Conservation (phyloP, 768 basidiomycete species). For the Asterophora parasitica region DNA sequence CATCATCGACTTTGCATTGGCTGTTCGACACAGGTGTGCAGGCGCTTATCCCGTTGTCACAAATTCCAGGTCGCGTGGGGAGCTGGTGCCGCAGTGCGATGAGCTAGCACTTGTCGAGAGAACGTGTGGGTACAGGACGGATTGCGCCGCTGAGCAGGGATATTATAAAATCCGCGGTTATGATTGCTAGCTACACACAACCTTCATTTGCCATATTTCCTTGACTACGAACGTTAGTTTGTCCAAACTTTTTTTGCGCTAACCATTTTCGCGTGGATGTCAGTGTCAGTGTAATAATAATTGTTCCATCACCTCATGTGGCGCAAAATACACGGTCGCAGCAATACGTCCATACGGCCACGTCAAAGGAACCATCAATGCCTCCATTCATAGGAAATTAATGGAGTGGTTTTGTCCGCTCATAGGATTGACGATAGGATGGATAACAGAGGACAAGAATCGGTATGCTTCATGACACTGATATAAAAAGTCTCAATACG, state of each 20-base stretch:
- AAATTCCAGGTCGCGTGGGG: neutral
- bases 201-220: no score
- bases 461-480: neutral
- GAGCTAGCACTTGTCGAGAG: constrained; percentile 21
- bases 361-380: no score
- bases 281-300: no score
- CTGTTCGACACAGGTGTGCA: constrained; percentile 26
- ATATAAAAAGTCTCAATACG: neutral
- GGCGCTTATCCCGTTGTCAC: constrained; percentile 4
- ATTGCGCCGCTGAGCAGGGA: constrained; percentile 1
- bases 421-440: neutral
- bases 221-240: no score
- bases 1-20: constrained; percentile 33
- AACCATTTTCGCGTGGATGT: no score
- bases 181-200: neutral
- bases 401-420: no score
- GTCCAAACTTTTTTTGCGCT: no score
- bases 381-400: no score
- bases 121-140: constrained; percentile 11
- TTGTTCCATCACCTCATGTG: no score
- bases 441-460: no score
- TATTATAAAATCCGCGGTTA: neutral
- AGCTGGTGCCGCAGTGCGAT: constrained; percentile 11
- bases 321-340: no score
- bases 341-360: no score